These are phyloP conservation scores for Cyanidiococcus yangmingshanensis DNA, from an alignment of 23 red algal genomes.

Conservation along the genomic window DNA sequence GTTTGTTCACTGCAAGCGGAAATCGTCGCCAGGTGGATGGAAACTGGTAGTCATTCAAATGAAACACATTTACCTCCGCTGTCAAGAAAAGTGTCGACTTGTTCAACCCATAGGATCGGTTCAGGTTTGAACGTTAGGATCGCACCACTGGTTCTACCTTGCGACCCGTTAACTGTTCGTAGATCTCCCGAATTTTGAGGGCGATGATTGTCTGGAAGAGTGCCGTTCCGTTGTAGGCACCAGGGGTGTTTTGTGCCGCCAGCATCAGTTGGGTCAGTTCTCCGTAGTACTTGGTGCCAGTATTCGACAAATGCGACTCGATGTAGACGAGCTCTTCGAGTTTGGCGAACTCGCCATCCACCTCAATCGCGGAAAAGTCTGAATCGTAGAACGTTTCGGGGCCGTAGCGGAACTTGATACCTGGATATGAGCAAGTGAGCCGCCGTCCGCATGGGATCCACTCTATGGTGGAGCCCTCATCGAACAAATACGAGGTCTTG, in stretches of 20 bases:
- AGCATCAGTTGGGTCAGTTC: conserved; percentile 90
- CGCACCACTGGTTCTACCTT: conserved; percentile 30
- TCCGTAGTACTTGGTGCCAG: conserved; percentile 93
- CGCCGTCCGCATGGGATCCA: conserved; percentile 90
- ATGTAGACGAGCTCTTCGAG: conserved; percentile 99
- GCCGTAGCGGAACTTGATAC: conserved; percentile 98
- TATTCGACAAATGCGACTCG: conserved; percentile 80
- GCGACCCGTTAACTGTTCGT: conserved; percentile 74
- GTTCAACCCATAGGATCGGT: too few species aligned
- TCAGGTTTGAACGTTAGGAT: neutral
- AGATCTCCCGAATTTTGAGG: conserved; percentile 84
- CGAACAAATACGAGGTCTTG: conserved; percentile 62
- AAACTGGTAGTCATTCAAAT: too few species aligned
- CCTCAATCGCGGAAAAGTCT: conserved; percentile 74
- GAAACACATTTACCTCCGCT: too few species aligned
- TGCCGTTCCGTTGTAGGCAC: conserved; percentile 90
- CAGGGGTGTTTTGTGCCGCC: conserved; percentile 68
- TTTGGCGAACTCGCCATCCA: conserved; percentile 90
- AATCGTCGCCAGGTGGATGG: too few species aligned
- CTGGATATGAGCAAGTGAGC: conserved; percentile 85
- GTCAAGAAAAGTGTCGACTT: too few species aligned
- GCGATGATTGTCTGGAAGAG: conserved; percentile 85
- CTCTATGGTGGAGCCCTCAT: conserved; percentile 97
- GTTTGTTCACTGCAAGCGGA: too few species aligned
- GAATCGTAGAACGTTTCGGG: conserved; percentile 81